phyloP scores from a whole-genome alignment of 306 rosid genomes.

The Gastrolobium bilobum region DNA sequence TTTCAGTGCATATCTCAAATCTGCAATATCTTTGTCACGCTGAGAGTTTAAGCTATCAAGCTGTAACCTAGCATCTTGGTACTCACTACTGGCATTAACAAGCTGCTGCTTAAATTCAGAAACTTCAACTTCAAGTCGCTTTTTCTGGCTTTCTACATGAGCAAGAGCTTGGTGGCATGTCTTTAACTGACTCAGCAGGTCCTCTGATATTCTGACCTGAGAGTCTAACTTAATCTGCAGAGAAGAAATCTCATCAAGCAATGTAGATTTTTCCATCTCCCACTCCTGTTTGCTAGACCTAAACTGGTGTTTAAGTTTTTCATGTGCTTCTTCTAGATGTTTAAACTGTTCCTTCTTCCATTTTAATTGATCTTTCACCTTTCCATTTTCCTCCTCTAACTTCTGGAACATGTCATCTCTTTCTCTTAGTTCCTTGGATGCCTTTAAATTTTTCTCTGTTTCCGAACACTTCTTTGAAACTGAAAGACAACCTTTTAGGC shows the following conservation, averaged over 20 bases:
- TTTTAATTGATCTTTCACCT: conserved; percentile 74
- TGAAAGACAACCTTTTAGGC: conserved; percentile 61
- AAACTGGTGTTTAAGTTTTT: conserved; percentile 58
- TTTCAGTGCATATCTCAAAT: conserved; percentile 64
- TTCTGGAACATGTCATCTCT: conserved; percentile 57
- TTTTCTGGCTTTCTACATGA: conserved; percentile 78
- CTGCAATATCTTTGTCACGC: conserved; percentile 70
- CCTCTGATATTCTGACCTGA: conserved; percentile 64
- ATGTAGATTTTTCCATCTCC: conserved; percentile 67
- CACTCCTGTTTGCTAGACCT: conserved; percentile 68
- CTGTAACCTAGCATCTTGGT: conserved; percentile 56
- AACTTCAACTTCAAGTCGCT: conserved; percentile 69
- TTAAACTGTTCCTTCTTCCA: conserved; percentile 89
- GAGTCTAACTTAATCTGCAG: conserved; percentile 72
- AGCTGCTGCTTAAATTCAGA: conserved; percentile 59
- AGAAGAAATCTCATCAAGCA: conserved; percentile 73
- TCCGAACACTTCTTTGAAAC: conserved; percentile 62
- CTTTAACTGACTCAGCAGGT: conserved; percentile 64
- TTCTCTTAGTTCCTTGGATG: conserved; percentile 62
- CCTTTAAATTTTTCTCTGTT: conserved; percentile 49
- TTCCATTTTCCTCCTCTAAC: conserved; percentile 64
- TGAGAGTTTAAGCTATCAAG: conserved; percentile 58
- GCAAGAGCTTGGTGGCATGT: conserved; percentile 77
- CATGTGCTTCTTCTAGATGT: conserved; percentile 79
- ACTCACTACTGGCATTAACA: conserved; percentile 55